Base-by-base conservation (phyloP, 2,329 filamentous ascomycete genomes). In the Lecanicillium sp. region DNA sequence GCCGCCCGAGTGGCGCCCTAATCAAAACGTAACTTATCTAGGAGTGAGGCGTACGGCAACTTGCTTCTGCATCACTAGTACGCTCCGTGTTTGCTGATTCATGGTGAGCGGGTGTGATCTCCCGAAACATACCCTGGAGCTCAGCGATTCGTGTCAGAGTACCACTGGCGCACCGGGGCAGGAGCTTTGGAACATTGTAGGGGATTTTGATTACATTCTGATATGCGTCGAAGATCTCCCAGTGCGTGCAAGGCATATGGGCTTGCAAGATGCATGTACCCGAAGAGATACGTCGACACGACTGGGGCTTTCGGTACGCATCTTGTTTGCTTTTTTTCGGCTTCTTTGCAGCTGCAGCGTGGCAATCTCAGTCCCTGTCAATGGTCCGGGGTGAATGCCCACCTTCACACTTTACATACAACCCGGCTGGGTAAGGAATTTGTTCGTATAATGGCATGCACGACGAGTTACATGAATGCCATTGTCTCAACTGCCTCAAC, bases 381-480 rank as follows among this genome's bases (percentile, higher is more conserved):
- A 17, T 23, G 1, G 20, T 21, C 29, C n/a, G 26, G 36, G n/a
- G 3, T 14, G 4, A 24, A n/a, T 39, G 15, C 10, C 26, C 36
- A 27, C 29, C 36, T 40, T 12, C 17, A 32, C 33, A n/a, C 24
- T 10, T 27, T 9, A 21, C 8, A 12, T 19, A 29, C 19, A 19
- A 40, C 10, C 19, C 14, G 35, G 36, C 21, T 26, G 26, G 30
- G n/a, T n/a, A n/a, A n/a, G n/a, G 21, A n/a, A 35, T 17, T n/a
- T 36, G 10, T 10, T 20, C 5, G 20, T 5, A 20, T 5, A 12
- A 40, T 47, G 20, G 20, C 44, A n/a, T n/a, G n/a, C n/a, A n/a
- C n/a, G n/a, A n/a, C n/a, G n/a, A n/a, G n/a, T n/a, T 40, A 36
- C 44, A 47, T 47, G 44, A 47, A 40, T 30, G 10, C 4, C 9